phyloP scores from a whole-genome alignment of 768 basidiomycete species.

The Tylopilus subfusipes region DNA sequence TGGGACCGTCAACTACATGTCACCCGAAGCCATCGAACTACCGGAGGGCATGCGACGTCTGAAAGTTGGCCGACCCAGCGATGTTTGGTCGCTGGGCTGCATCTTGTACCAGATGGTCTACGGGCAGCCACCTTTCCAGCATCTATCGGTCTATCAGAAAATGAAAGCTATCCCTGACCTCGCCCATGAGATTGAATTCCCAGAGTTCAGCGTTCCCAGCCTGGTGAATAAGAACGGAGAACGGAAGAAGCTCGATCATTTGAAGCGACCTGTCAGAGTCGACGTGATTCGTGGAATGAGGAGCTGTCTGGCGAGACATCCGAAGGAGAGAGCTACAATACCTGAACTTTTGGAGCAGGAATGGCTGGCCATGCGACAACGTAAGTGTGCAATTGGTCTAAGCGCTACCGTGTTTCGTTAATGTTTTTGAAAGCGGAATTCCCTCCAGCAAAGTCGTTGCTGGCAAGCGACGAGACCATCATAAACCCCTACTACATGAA shows the following conservation, averaged over 20 bases:
- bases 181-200: constrained; percentile 75
- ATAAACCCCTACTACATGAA: constrained; percentile 80
- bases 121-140: constrained; percentile 88
- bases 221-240: constrained; percentile 33
- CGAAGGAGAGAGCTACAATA: constrained; percentile 84
- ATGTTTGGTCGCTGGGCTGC: constrained; percentile 97
- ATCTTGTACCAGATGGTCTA: constrained; percentile 99
- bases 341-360: constrained; percentile 79
- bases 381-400: constrained; percentile 15
- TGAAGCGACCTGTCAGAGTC: constrained; percentile 64
- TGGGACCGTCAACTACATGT: constrained; percentile 99
- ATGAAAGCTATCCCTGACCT: constrained; percentile 92
- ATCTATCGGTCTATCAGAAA: constrained; percentile 79
- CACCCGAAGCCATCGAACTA: constrained; percentile 91
- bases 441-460: constrained; percentile 30
- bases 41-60: constrained; percentile 83
- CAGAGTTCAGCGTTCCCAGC: constrained; percentile 56
- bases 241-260: constrained; percentile 57
- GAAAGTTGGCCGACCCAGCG: constrained; percentile 92
- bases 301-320: constrained; percentile 71
- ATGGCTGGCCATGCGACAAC: constrained; percentile 62
- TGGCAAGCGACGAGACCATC: constrained; percentile 57
- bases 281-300: constrained; percentile 82
- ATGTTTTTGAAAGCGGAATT: constrained; percentile 21
- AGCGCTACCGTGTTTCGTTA: not conserved